These are phyloP conservation scores for Trichosporon asahii DNA, from an alignment of 1,284 basidiomycete genomes.

Conservation along the genomic window DNA sequence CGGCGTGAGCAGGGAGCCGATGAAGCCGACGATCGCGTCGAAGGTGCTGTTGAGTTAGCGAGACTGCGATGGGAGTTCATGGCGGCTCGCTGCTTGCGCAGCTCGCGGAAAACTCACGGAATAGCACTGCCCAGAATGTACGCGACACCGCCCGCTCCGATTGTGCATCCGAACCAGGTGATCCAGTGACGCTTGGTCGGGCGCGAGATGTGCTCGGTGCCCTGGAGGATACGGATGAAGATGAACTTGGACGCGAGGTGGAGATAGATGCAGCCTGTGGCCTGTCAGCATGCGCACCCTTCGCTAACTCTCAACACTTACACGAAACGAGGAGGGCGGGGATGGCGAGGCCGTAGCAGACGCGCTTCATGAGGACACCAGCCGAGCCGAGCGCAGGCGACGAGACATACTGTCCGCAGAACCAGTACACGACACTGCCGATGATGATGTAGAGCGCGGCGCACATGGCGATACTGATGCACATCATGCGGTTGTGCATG, in stretches of 20 bases:
- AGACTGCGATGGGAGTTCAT: background rate
- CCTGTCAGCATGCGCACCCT: background rate
- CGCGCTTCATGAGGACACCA: slow-evolving; percentile 47
- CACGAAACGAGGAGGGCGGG: slow-evolving; percentile 35
- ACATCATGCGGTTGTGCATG: slow-evolving; percentile 30
- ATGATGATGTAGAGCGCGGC: slow-evolving; percentile 38
- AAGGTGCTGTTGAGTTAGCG: background rate
- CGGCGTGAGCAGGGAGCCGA: slow-evolving; percentile 34
- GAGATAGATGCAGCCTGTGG: slow-evolving; percentile 23
- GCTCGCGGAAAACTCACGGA: background rate
- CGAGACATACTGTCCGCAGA: slow-evolving; percentile 47
- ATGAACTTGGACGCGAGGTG: slow-evolving; percentile 58
- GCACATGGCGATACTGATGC: slow-evolving; percentile 35
- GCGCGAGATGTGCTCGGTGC: slow-evolving; percentile 58
- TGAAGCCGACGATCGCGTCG: slow-evolving; percentile 24
- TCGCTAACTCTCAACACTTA: background rate
- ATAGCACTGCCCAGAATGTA: slow-evolving; percentile 26
- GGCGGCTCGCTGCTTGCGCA: background rate
- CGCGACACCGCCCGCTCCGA: slow-evolving; percentile 12
- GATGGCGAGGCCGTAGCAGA: slow-evolving; percentile 51
- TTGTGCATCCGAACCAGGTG: slow-evolving; percentile 58
- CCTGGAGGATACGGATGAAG: slow-evolving; percentile 61
- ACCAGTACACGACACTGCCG: slow-evolving; percentile 32
- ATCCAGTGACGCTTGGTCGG: slow-evolving; percentile 61
- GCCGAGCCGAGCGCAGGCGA: slow-evolving; percentile 47